Conservation (phyloP, 495 filamentous ascomycete species). For the Penicillium atrosanguineum region DNA sequence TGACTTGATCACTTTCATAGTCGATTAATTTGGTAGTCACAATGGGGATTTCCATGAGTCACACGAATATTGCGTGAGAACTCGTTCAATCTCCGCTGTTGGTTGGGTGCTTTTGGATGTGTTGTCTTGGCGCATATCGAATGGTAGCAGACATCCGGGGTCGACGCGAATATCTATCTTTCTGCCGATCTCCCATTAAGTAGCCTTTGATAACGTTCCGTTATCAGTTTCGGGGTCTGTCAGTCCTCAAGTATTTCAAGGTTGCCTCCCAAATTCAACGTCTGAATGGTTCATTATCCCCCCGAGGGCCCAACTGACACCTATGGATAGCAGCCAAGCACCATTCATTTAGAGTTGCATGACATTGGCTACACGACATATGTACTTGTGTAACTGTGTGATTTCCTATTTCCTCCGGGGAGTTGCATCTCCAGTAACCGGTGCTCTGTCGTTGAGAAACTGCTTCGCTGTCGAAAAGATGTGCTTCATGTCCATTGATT, state of each 20-base stretch:
- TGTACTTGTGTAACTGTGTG: not conserved
- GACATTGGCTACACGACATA: not conserved
- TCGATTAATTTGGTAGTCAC: too few relatives aligned
- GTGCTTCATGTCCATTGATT: not conserved
- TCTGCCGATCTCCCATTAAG: not conserved
- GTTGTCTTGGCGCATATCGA: not conserved
- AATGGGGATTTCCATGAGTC: not conserved
- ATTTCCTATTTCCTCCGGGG: not conserved
- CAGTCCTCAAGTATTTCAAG: too few relatives aligned
- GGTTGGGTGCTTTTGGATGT: not conserved
- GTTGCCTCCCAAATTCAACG: not conserved
- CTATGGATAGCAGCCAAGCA: not conserved
- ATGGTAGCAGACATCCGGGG: not conserved
- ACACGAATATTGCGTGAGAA: not conserved
- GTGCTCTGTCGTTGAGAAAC: not conserved
- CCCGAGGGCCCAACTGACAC: not conserved
- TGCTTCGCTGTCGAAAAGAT: not conserved
- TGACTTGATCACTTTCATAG: too few relatives aligned
- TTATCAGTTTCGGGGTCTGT: not conserved
- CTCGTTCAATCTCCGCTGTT: not conserved
- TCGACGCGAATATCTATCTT: not conserved
- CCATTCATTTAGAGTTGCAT: not conserved
- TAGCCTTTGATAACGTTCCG: not conserved
- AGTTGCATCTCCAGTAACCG: not conserved
- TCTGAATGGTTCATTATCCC: not conserved